These are phyloP conservation scores for Arabidopsis lyrata DNA, from an alignment of 441 rosid genomes.

Conservation along the genomic window DNA sequence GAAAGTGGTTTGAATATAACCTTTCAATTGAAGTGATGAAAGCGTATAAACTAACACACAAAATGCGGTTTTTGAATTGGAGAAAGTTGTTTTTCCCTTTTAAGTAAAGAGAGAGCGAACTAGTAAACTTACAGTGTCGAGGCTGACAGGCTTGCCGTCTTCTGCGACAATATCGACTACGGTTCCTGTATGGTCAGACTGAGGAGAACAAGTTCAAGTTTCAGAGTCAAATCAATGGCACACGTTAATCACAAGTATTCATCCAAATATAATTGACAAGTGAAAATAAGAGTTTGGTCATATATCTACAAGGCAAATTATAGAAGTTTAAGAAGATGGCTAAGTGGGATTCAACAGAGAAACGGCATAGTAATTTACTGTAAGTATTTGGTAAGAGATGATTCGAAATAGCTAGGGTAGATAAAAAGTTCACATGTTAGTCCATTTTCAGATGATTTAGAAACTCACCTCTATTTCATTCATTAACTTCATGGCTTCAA, in stretches of 20 bases:
- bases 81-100: background rate
- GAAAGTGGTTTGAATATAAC: background rate
- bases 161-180: conserved; percentile 68
- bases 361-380: background rate
- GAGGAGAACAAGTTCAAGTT: conserved; percentile 24
- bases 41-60: conserved; percentile 5
- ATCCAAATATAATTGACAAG: background rate
- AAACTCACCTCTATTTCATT: conserved; percentile 84
- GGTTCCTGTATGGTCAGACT: conserved; percentile 87
- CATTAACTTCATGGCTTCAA: conserved; percentile 96
- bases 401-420: background rate
- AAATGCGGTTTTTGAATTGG: background rate
- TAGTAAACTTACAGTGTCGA: conserved; percentile 60
- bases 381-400: conserved; percentile 6
- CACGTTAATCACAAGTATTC: background rate
- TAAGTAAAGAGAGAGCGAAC: background rate
- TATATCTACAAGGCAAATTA: background rate
- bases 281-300: background rate
- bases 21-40: background rate
- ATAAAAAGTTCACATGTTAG: background rate
- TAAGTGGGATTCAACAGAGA: background rate
- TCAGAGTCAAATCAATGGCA: conserved; percentile 10
- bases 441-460: conserved; percentile 25
- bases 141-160: conserved; percentile 76
- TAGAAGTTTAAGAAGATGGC: background rate